These are phyloP conservation scores for Parmales sp. DNA, from an alignment of 108 stramenopile genomes.

Conservation along the genomic window DNA sequence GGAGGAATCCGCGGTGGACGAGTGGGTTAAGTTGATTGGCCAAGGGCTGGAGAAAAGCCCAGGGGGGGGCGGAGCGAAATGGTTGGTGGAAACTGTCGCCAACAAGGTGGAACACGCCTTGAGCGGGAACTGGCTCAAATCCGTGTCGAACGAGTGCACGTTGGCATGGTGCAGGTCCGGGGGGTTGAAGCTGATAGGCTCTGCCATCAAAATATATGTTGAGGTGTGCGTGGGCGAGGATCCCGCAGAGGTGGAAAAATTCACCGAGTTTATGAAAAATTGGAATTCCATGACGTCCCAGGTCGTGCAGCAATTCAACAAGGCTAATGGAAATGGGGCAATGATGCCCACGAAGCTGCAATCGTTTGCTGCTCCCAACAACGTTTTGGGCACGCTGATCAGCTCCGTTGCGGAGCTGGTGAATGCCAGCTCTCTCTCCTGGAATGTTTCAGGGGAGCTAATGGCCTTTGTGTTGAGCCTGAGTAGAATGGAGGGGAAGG, in stretches of 20 bases:
- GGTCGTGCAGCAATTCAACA: slow-evolving; percentile 5
- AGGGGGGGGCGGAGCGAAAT: slow-evolving; percentile 30
- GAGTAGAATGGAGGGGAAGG: too few relatives aligned
- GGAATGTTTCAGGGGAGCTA: too few relatives aligned
- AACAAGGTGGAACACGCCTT: neutral
- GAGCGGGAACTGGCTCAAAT: slow-evolving; percentile 20
- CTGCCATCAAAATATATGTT: neutral
- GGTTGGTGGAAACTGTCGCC: neutral
- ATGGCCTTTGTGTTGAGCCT: too few relatives aligned
- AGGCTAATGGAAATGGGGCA: too few relatives aligned
- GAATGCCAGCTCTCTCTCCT: too few relatives aligned
- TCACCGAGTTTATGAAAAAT: slow-evolving; percentile 3
- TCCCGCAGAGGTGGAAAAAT: neutral
- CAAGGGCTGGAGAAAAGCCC: slow-evolving; percentile 32
- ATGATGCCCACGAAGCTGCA: slow-evolving; percentile 6
- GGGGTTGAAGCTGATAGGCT: neutral
- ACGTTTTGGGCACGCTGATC: neutral
- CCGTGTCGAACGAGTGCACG: slow-evolving; percentile 18
- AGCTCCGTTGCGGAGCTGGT: too few relatives aligned
- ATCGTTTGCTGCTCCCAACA: neutral
- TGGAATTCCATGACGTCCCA: slow-evolving; percentile 21
- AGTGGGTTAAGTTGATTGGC: slow-evolving; percentile 11
- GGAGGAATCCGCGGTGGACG: slow-evolving; percentile 1
- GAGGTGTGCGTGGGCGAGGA: neutral
- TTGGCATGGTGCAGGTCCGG: neutral